Conservation (phyloP, 129 eudicot genomes). For the Silybum marianum region DNA sequence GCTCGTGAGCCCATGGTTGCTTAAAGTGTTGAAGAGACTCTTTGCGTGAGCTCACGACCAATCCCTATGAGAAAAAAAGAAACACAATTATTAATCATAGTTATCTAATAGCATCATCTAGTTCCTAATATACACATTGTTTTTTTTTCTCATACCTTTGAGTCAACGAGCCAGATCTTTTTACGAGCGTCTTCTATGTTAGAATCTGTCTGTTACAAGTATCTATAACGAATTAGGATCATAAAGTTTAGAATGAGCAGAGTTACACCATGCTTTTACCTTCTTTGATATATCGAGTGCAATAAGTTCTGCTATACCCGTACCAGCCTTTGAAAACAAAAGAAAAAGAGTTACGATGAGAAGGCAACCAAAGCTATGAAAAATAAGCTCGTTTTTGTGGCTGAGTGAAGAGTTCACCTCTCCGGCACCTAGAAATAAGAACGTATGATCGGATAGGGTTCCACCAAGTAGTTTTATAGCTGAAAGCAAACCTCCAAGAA, state of each 20-base stretch:
- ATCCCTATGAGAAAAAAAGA: slow-evolving; percentile 52
- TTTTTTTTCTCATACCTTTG: slow-evolving; percentile 57
- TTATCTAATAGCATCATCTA: background rate
- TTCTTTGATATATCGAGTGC: slow-evolving; percentile 83
- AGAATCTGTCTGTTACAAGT: slow-evolving; percentile 42
- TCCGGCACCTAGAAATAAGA: slow-evolving; percentile 89
- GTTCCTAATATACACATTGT: background rate
- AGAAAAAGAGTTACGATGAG: slow-evolving; percentile 8
- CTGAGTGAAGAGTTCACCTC: slow-evolving; percentile 45
- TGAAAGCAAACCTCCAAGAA: slow-evolving; percentile 73
- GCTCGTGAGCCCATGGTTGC: slow-evolving; percentile 90
- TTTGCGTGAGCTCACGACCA: slow-evolving; percentile 70
- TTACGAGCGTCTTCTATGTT: slow-evolving; percentile 71
- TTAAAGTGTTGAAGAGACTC: slow-evolving; percentile 89
- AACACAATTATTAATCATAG: background rate
- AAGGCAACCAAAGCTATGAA: background rate
- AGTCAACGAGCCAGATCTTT: slow-evolving; percentile 97
- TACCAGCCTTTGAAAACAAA: slow-evolving; percentile 78
- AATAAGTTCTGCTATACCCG: slow-evolving; percentile 96
- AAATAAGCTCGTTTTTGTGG: background rate
- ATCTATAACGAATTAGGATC: background rate
- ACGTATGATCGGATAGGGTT: slow-evolving; percentile 68
- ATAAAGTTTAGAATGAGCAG: background rate
- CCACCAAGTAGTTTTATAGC: slow-evolving; percentile 65
- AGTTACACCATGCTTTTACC: slow-evolving; percentile 33